Evolutionary conservation across 2,329 filamentous ascomycete species (phyloP), one percentile per base, ranked within the genome.

Genomic region (Helminthosporium solani): DNA sequence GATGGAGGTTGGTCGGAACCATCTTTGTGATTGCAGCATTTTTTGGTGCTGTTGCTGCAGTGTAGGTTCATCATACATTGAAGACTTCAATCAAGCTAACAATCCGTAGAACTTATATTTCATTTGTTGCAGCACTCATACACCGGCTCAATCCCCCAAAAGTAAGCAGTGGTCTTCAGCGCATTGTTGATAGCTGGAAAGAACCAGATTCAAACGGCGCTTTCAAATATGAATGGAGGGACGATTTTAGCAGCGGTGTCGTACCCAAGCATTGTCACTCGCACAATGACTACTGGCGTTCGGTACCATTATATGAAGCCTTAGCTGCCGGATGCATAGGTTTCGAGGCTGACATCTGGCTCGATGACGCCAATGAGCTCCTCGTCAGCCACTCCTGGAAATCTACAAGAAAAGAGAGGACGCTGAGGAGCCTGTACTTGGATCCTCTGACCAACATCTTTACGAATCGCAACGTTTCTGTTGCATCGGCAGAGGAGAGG

Each of bases 241-340:
- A 70, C 7, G 64, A 71, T 44, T 66, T 72, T 50, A 71, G 66
- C 30, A 58, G 67, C 39, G 64, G 68, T 40, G 65, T 73, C 15
- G 52, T 65, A 1, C 66, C 70, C 0, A 69, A 70, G 40, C 55
- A 53, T 21, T 64, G 58, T 40, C 72, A 74, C 50, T 74, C 71
- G 1, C 73, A 75, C 54, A 74, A 75, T 43, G 71, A 74, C 44
- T 74, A 75, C 60, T 72, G 66, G 66, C 66, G 71, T 9, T 52
- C 55, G 14, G 61, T 73, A 1, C 72, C 72, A 3, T 56, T 75
- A 18, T 72, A 69, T 41, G 52, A 60, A 16, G 72, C 73, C 2
- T 55, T 75, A 0, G 62, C 63, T 3, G 64, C 64, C n/a, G 73
- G 73, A 20, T 72, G 67, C 46, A 42, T 54, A 1, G 50, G 64